Conservation (phyloP, 2,329 filamentous ascomycete genomes). For the Fragosphaeria purpurea region DNA sequence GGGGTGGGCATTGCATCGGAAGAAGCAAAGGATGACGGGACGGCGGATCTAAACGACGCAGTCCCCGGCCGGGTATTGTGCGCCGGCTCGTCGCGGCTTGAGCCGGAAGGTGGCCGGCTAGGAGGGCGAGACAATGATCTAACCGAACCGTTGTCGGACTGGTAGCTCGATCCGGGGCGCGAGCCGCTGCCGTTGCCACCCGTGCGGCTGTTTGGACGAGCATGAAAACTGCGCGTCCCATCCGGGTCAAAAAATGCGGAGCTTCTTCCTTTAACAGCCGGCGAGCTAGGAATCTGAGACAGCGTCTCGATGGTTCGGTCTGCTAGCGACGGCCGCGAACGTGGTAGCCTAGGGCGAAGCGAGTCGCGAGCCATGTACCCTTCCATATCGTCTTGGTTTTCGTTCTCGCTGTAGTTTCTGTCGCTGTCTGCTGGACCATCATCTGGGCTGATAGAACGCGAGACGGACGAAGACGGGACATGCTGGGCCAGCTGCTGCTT, state of each 20-base stretch:
- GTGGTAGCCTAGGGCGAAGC: conserved; percentile 5
- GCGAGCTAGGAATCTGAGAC: conserved; percentile 67
- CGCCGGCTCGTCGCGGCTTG: conserved; percentile 33
- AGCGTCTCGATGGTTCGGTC: conserved; percentile 83
- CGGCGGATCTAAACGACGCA: conserved; percentile 32
- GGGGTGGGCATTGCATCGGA: conserved; percentile 34
- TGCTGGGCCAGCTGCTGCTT: conserved; percentile 4
- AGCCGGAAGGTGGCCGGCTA: conserved; percentile 46
- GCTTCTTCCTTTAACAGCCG: conserved; percentile 53
- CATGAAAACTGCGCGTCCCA: conserved; percentile 46
- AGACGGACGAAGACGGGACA: conserved; percentile 7
- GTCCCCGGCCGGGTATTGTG: conserved; percentile 34
- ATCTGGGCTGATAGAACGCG: not conserved
- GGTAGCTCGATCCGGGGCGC: conserved; percentile 50
- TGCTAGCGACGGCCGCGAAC: conserved; percentile 51
- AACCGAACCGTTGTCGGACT: conserved; percentile 44
- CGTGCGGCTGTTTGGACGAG: conserved; percentile 31
- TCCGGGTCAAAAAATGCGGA: conserved; percentile 64
- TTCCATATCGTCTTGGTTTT: no score
- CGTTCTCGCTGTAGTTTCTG: no score
- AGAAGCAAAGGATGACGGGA: conserved; percentile 21
- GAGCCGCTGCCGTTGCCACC: conserved; percentile 24
- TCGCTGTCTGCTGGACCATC: conserved; percentile 4
- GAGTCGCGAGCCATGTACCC: no score
- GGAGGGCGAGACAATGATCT: conserved; percentile 37